These are phyloP conservation scores for Hygrocybe punicea DNA, from an alignment of 768 basidiomycete genomes.

Conservation along the genomic window DNA sequence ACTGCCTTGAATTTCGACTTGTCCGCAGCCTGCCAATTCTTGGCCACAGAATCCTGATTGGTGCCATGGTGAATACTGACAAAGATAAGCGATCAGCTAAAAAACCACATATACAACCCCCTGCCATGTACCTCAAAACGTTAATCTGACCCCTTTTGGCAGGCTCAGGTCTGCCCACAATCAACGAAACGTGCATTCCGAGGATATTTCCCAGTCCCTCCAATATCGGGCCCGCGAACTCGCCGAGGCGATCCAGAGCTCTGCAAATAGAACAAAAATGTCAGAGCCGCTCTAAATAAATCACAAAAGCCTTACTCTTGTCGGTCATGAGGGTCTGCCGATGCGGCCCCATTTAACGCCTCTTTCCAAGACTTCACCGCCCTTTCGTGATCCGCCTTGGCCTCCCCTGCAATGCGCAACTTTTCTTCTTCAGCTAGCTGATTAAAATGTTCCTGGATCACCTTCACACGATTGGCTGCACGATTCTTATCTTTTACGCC, in stretches of 20 bases:
- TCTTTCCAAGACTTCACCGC: neutral
- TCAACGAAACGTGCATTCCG: constrained; percentile 4
- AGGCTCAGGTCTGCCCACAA: constrained; percentile 6
- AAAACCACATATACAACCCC: neutral
- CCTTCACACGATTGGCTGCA: neutral
- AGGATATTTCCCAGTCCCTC: neutral
- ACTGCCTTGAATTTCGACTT: constrained; percentile 2
- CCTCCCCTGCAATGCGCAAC: neutral
- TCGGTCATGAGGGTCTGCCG: constrained; percentile 2
- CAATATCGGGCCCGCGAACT: neutral
- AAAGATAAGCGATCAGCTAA: neutral
- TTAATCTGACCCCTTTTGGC: no score
- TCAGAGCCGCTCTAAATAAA: no score
- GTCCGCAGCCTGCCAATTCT: constrained; percentile 2
- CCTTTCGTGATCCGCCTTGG: neutral
- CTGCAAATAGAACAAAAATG: no score
- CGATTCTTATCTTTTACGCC: neutral
- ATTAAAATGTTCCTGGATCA: neutral
- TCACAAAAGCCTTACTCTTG: neutral
- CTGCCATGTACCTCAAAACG: constrained; percentile 3
- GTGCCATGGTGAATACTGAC: constrained; percentile 1
- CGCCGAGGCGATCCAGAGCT: neutral
- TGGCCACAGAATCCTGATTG: neutral
- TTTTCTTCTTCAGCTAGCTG: neutral
- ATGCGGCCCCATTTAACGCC: neutral